Evolutionary conservation across 805 yeast genomes (phyloP), one percentile per base, ranked within the genome.

Genomic region (Cyberlindnera samutprakarnensis): DNA sequence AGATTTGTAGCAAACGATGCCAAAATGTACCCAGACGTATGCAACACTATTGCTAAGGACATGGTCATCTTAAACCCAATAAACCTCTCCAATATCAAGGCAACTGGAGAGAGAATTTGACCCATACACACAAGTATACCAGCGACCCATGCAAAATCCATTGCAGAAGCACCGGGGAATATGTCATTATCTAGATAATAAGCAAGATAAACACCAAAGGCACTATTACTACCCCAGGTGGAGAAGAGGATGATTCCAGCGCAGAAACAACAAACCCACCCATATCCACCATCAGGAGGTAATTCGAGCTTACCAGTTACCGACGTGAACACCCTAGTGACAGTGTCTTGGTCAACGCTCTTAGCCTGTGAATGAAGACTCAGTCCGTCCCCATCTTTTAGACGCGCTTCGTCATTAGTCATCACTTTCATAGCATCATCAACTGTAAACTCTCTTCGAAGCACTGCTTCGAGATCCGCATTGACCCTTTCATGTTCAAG

Each of bases 171-270:
- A 3, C 78, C 82, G 0, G 59, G 57, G 41, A 75, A 78, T 1
- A 64, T 56, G 26, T 68, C 52, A 32, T 66, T 49, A 26, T 68
- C 64, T 15, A 80, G 41, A 46, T 76, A 81, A 40, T 64, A 65
- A 2, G 79, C 66, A 19, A 79, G 58, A 42, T 74, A 78, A 5
- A 80, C 67, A 19, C 84, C 79, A 3, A 77, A 79, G 15, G 43
- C 35, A 4, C 78, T 78, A 40, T 80, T 68, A 10, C 31, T 25
- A 11, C 92, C 92, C 88, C 88, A 81, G 0, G 84, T 70, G 22
- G 69, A 60, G 39, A 74, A 68, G 52, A 73, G 73, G 24, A 73
- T 57, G 3, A 74, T 33, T 17, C 64, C 57, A 5, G 70, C 65
- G 9, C 75, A 72, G 14, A 70, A 41, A 9, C 70, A 67, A 14